Base-by-base conservation (phyloP, 2,329 filamentous ascomycete species). In the Hypoxylon sp. region DNA sequence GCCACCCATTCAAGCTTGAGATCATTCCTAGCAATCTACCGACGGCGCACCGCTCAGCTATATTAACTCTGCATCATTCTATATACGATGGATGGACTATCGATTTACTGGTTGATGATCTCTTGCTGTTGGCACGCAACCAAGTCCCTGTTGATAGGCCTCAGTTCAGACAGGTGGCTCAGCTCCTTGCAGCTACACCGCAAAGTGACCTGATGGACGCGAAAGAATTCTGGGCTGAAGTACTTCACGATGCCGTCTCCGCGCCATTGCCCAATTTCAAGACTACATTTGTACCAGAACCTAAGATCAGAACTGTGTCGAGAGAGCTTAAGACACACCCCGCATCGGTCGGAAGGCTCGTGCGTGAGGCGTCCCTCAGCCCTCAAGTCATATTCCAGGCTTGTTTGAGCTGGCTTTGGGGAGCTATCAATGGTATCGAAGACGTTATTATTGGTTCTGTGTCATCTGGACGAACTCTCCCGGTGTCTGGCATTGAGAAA, bases 21-120 rank as follows among this genome's bases (percentile, higher is more conserved):
- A 70, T 91, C 1, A 50, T 32, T 8, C 49, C 4, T 2, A 21
- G 3, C 29, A 44, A 6, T 21, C 41, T 5, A 12, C 59, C 12
- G 38, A 65, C 3, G 47, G 57, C 36, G 45, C 66, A 2, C 62
- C 66, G 21, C 60, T 73, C 3, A 68, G 67, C 51, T 69, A 81
- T 7, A 43, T 90, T 32, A 77, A 87, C 61, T 8, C 75, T 95
- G 0, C 91, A 96, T 66, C 92, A 97, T 70, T 85, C 90, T 0
- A 68, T 95, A 1, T 97, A 96, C 65, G 92, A 97, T 69, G 92
- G 91, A n/a, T 97, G 92, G 92, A 92, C 91, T 0, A 80, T 91
- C 65, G 88, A 96, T 41, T 75, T 93, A 20, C 70, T 95, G 0
- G 62, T 90, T 9, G 73, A 79, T 17, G 90, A 96, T 66, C 72